A percentile compares a stretch with the other conserved stretches of the same genome.
These are phyloP conservation scores for Mucor mucedo DNA, from an alignment of 371 early-diverging fungal genomes.

Conservation along the genomic window DNA sequence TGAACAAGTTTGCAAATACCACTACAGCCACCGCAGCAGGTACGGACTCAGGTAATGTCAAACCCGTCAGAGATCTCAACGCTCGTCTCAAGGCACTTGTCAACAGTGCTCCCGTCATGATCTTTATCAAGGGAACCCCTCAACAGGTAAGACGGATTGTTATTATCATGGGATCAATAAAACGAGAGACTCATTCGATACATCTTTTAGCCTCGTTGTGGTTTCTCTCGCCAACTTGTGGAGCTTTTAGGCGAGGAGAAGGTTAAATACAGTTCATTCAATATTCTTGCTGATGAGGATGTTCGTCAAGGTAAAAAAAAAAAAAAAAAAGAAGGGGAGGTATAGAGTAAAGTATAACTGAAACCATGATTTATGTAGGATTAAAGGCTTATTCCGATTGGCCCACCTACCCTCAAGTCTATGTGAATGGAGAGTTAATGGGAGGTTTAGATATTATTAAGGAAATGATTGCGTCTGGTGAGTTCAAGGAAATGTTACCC, in stretches of 20 bases:
- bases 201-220: slow-evolving; percentile 66
- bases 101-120: slow-evolving; percentile 77
- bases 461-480: slow-evolving; percentile 80
- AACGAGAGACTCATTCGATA: too few species aligned
- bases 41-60: slow-evolving; percentile 25
- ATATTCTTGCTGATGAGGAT: slow-evolving; percentile 89
- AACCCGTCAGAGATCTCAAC: slow-evolving; percentile 63
- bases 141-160: slow-evolving; percentile 41
- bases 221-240: slow-evolving; percentile 77
- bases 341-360: background rate
- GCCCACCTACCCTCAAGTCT: slow-evolving; percentile 94
- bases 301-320: slow-evolving; percentile 74
- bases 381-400: slow-evolving; percentile 87
- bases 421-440: slow-evolving; percentile 83
- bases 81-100: slow-evolving; percentile 72
- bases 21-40: slow-evolving; percentile 28
- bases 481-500: slow-evolving; percentile 66
- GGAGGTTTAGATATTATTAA: slow-evolving; percentile 94
- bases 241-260: slow-evolving; percentile 71
- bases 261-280: slow-evolving; percentile 81
- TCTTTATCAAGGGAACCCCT: slow-evolving; percentile 96
- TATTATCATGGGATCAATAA: background rate
- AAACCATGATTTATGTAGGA: slow-evolving; percentile 30
- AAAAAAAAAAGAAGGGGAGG: background rate
- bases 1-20: slow-evolving; percentile 27